Percentiles rank a stretch among this genome's conserved stretches.
These are phyloP conservation scores for Spinacia oleracea DNA, from an alignment of 179 eudicot genomes.

Conservation along the genomic window DNA sequence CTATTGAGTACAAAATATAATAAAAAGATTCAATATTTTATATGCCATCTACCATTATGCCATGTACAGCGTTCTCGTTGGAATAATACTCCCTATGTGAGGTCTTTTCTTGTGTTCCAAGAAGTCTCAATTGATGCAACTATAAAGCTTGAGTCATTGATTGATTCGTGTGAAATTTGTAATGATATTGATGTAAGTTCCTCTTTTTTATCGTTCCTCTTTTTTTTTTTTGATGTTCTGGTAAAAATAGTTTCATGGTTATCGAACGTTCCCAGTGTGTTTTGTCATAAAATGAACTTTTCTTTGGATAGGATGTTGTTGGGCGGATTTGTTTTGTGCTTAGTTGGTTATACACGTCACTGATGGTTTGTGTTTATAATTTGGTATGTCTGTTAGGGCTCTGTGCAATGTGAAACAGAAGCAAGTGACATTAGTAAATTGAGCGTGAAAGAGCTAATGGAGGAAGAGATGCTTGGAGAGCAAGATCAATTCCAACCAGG, in stretches of 20 bases:
- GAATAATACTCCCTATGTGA: no score
- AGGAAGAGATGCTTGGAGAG: conserved; percentile 72
- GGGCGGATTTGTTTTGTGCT: conserved; percentile 2
- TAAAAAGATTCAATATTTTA: no score
- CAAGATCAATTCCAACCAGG: no score
- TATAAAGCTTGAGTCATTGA: conserved; percentile 35
- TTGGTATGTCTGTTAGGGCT: conserved; percentile 40
- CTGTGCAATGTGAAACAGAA: conserved; percentile 34
- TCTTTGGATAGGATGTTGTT: background rate
- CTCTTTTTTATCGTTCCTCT: background rate
- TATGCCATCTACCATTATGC: no score
- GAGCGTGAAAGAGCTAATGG: conserved; percentile 87
- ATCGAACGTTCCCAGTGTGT: background rate
- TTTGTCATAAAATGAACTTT: background rate
- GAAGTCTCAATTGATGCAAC: no score
- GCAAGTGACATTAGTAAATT: conserved; percentile 39
- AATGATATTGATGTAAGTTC: conserved; percentile 37
- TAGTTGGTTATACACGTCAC: background rate
- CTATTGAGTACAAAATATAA: no score
- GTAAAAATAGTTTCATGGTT: background rate
- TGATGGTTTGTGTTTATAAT: conserved; percentile 4
- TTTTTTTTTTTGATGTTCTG: background rate
- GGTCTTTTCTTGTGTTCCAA: no score
- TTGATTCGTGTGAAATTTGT: conserved; percentile 36
- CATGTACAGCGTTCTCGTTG: no score